Evolutionary conservation across 1,139 yeast genomes (phyloP), one percentile per base, ranked within the genome.

Genomic region (Protomyces gravidus): DNA sequence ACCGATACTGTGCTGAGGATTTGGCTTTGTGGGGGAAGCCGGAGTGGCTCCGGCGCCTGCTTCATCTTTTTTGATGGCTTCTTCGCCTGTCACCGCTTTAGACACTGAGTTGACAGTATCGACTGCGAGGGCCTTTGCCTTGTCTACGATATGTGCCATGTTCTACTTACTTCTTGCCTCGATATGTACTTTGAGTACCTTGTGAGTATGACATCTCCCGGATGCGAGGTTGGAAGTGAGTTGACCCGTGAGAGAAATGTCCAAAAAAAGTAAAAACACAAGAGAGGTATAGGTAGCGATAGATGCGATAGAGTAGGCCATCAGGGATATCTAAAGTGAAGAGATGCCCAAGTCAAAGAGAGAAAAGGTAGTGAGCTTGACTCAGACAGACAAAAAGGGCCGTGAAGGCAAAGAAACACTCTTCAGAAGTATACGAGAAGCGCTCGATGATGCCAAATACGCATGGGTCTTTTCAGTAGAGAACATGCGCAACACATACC

Each of bases 381-480:
- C 98, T 40, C 92, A 90, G 72, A 90, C 97, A 64, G 97, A 89
- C 66, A 92, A 89, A 75, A 92, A 92, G 73, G 96, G 96, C 60
- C 84, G 85, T 67, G 97, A 89, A 68, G 90, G 89, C 73, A 92
- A 92, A 73, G 92, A 84, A 68, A 80, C 92, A 70, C 84, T 90
- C 67, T 92, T 89, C 66, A 96, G 89, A 69, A 96, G 89, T 66
- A 85, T 92, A 60, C 84, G 96, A 75, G 80, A 80, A 64, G 84
- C 86, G 23, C 80, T 92, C 63, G 97, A 92, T 68, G 78, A 80
- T 56, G 86, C 76, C 74, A 81, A 82, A 69, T 88, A 83, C 73
- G 63, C 62, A 30, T 92, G 96, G 92, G 85, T 89, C 36, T 81
- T 94, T 66, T 81, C 84, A 65, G 81, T 92, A 64, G 94, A 89